Base-by-base conservation (phyloP, 2,329 filamentous ascomycete genomes). In the Sarocladium brachiariae region DNA sequence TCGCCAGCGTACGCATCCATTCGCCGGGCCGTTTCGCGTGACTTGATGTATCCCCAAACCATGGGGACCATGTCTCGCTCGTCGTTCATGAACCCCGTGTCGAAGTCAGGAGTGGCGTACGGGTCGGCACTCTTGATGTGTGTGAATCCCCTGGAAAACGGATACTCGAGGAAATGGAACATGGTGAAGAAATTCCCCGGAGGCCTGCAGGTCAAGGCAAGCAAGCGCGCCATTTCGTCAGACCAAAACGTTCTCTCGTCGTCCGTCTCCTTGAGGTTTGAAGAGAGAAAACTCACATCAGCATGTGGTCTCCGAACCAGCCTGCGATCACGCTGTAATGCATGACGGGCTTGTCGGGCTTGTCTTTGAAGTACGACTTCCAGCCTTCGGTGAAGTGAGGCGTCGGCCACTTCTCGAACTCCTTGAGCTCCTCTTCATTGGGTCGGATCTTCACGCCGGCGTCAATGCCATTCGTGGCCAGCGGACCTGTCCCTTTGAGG, bases 281-380 rank as follows among this genome's bases (percentile, higher is more conserved):
- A 21, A 55, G 65, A 34, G 35, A n/a, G n/a, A 10, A 24, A 9
- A 53, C 71, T 60, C 58, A 74, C 76, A 80, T 76, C 41, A 80
- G 65, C 74, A 79, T 80, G 57, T 80, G 77, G 62, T 81, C 77
- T 25, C 78, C 77, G 27, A 80, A 80, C 74, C 74, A 80, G 55
- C 84, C 84, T 14, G 84, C 72, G 60, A 91, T 89, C 51, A 90
- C 80, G 1, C 78, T 85, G 69, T 91, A 91, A 63, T 91, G 87
- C 87, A 91, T 91, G 38, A 91, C 86, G 0, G 87, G 87, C 75
- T 91, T 91, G 67, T 91, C 86, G 1, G 86, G 86, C 72, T 90
- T 90, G 63, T 91, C 69, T 72, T 89, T 86, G 68, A 91, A 92
- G 70, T 92, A 91, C 50, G 78, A 83, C 59, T 91, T 81, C 86